Conservation (phyloP, 192 early-diverging fungal species). For the Coemansia sp. region DNA sequence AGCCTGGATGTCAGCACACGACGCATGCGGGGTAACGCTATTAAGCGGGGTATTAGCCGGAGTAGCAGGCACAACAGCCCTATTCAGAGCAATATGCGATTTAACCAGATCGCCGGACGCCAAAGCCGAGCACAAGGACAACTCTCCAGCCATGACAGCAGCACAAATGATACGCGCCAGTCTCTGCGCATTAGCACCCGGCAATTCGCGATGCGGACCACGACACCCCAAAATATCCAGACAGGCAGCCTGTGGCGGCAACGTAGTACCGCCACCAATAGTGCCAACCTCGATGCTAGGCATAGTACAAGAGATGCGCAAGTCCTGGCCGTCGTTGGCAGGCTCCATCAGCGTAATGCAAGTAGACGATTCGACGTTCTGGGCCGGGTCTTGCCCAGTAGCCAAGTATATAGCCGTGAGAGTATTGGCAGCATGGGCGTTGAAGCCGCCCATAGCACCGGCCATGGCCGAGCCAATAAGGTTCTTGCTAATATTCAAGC, state of each 20-base stretch:
- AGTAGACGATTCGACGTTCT: constrained; percentile 91
- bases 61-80: constrained; percentile 56
- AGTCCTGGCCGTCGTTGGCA: constrained; percentile 72
- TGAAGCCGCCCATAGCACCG: constrained; percentile 87
- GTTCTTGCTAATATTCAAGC: constrained; percentile 86
- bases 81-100: constrained; percentile 86
- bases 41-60: constrained; percentile 28
- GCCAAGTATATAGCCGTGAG: constrained; percentile 88
- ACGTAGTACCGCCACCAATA: constrained; percentile 84
- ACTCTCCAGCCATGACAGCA: constrained; percentile 90
- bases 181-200: constrained; percentile 83
- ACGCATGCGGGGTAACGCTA: constrained; percentile 23
- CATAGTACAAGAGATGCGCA: constrained; percentile 91
- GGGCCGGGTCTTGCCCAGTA: constrained; percentile 94
- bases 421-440: constrained; percentile 93
- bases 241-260: constrained; percentile 84
- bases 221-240: constrained; percentile 86
- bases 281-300: constrained; percentile 94
- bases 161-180: constrained; percentile 86
- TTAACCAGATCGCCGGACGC: constrained; percentile 89
- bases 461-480: constrained; percentile 95
- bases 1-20: constrained; percentile 21
- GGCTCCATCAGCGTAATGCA: constrained; percentile 96
- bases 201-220: constrained; percentile 73
- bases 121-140: constrained; percentile 81